A percentile compares a stretch with the other conserved stretches of the same genome.
phyloP scores from a whole-genome alignment of 2,329 filamentous ascomycete species.

The Bipolaris zeicola region DNA sequence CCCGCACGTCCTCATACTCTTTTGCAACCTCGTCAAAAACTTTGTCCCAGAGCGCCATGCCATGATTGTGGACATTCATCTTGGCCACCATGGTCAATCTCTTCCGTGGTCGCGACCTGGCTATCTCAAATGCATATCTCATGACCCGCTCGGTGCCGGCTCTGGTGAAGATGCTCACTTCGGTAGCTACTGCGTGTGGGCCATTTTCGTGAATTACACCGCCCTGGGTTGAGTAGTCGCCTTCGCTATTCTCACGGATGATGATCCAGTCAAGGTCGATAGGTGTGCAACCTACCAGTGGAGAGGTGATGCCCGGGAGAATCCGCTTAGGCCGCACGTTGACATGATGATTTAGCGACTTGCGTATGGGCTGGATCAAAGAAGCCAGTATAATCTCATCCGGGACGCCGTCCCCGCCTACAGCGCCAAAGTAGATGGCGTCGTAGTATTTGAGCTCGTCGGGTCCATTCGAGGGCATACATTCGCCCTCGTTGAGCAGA shows the following conservation, averaged over 20 bases:
- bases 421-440: not conserved
- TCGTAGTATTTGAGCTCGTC: not conserved
- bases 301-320: not conserved
- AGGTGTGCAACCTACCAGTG: not conserved
- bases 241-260: not conserved
- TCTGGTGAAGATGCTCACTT: no score
- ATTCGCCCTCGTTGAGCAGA: not conserved
- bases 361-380: not conserved
- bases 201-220: no score
- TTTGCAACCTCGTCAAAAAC: conserved; percentile 51
- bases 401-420: not conserved
- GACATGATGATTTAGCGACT: not conserved
- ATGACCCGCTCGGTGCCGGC: no score
- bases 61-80: no score
- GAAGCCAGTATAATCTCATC: not conserved
- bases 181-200: no score
- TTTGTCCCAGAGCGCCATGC: conserved; percentile 56
- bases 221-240: not conserved
- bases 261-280: not conserved
- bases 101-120: no score
- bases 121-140: no score
- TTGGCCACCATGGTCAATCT: no score
- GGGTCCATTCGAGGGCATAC: not conserved
- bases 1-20: no score
- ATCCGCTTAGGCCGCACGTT: not conserved